Base-by-base conservation (phyloP, 495 filamentous ascomycete genomes). In the Chaetomium cochliodes region DNA sequence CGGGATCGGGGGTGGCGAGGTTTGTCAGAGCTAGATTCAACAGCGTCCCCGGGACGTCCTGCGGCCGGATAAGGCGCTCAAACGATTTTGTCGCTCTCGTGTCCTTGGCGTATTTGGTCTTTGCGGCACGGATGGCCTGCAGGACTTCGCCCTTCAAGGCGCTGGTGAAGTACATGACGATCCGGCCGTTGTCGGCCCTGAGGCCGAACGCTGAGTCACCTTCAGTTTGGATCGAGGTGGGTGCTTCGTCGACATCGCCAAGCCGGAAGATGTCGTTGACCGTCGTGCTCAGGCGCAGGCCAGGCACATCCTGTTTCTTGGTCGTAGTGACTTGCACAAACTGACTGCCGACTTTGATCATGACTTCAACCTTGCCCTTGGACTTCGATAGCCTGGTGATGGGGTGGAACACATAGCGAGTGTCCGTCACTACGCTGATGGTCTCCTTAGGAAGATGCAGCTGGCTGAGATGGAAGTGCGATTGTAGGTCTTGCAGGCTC, bases 231-330 rank as follows among this genome's bases (percentile, higher is more conserved):
- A 87, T 85, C 5, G 84, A 82, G 11, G 82, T 84, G 9, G 84
- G 78, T 12, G 86, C 83, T 71, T 89, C 86, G 49, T 87, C 86
- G 12, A 89, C 77, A 51, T 88, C 86, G 13, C 81, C 77, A 12
- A 89, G 77, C 28, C 86, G 81, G 73, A 87, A 89, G 25, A 87
- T 87, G 65, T 89, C 86, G 63, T 89, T 89, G 57, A 88, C 80
- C 2, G 82, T 87, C 25, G 84, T 83, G 71, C 79, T 82, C 37
- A 87, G 74, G 37, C 78, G 80, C 51, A 83, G 78, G 20, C 81
- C 82, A 25, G 85, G 85, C 20, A 88, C 81, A 57, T 88, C 86
- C 62, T 88, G 86, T 68, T 86, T 87, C 73, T 86, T 86, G 50
- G 80, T 79, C 18, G 86, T 88, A 11, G 86, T 87, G 58, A 89